Percentiles rank a stretch among this genome's conserved stretches.
Evolutionary conservation across 208 protist genomes (phyloP).

Genomic region (Wallacemonas sp.): DNA sequence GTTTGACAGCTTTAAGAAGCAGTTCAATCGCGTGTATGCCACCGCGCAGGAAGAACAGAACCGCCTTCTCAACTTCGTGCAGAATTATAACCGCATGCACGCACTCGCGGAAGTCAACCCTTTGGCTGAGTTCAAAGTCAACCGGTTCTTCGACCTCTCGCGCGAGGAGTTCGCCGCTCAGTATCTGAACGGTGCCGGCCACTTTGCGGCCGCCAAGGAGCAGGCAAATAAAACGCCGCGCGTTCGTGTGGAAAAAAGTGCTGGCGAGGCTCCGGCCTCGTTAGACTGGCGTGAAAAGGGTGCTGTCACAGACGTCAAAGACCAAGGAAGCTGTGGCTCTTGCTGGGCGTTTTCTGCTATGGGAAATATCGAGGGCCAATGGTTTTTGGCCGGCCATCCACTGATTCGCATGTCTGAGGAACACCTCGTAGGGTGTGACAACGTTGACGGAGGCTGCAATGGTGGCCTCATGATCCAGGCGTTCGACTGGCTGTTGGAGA

Average conservation of each 20-base stretch:
- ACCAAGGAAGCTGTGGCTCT: constrained; percentile 93
- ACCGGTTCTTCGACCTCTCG: constrained; percentile 62
- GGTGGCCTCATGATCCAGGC: constrained; percentile 89
- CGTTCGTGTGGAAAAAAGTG: not conserved
- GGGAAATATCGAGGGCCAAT: constrained; percentile 72
- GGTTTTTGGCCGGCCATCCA: constrained; percentile 43
- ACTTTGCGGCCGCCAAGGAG: constrained; percentile 28
- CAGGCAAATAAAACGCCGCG: constrained; percentile 1
- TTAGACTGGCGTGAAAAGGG: constrained; percentile 85
- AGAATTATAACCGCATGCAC: constrained; percentile 33
- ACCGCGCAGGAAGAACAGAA: constrained; percentile 28
- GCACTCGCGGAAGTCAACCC: constrained; percentile 41
- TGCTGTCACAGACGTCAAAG: constrained; percentile 91
- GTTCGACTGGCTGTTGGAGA: constrained; percentile 65
- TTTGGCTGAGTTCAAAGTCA: constrained; percentile 51
- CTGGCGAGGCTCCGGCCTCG: not conserved
- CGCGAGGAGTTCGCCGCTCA: constrained; percentile 39
- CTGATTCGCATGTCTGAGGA: constrained; percentile 90
- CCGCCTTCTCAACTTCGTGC: constrained; percentile 32
- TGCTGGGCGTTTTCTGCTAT: constrained; percentile 95
- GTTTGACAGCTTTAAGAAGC: constrained; percentile 43
- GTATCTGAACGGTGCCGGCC: constrained; percentile 34
- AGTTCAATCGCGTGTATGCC: constrained; percentile 34
- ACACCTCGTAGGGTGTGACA: constrained; percentile 93
- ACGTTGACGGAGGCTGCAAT: constrained; percentile 73